These are phyloP conservation scores for Pochonia chlamydosporia DNA, from an alignment of 2,329 filamentous ascomycete genomes.

Conservation along the genomic window DNA sequence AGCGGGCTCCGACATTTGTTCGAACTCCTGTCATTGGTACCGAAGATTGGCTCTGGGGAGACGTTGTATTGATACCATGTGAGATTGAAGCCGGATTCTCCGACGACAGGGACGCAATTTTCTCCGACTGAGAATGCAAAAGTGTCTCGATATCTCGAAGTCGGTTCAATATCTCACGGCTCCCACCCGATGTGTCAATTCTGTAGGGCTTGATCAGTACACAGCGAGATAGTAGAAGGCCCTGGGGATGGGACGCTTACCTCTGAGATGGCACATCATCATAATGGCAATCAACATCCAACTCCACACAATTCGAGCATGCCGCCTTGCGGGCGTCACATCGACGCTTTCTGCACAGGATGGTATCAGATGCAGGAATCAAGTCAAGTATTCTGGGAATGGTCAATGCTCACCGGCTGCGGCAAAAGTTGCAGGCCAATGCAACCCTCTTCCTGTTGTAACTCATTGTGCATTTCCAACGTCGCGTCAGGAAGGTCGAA, in stretches of 20 bases:
- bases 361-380: too few species aligned
- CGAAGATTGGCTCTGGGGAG: too few species aligned
- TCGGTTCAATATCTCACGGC: constrained; percentile 20
- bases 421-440: constrained; percentile 22
- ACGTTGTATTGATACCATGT: too few species aligned
- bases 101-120: too few species aligned
- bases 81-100: too few species aligned
- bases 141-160: constrained; percentile 20
- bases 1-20: too few species aligned
- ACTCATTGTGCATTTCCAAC: constrained; percentile 16
- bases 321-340: constrained; percentile 21
- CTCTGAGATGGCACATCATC: constrained; percentile 22
- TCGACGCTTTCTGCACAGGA: constrained; percentile 24
- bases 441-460: constrained; percentile 21
- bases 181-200: constrained; percentile 22
- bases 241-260: too few species aligned
- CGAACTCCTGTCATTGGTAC: too few species aligned
- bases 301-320: constrained; percentile 19
- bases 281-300: constrained; percentile 20
- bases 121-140: constrained; percentile 15
- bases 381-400: neutral
- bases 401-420: constrained; percentile 16
- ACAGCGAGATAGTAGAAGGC: too few species aligned
- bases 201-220: too few species aligned
- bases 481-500: too few species aligned